Conservation (phyloP, 441 rosid species). For the Codiaeum variegatum region DNA sequence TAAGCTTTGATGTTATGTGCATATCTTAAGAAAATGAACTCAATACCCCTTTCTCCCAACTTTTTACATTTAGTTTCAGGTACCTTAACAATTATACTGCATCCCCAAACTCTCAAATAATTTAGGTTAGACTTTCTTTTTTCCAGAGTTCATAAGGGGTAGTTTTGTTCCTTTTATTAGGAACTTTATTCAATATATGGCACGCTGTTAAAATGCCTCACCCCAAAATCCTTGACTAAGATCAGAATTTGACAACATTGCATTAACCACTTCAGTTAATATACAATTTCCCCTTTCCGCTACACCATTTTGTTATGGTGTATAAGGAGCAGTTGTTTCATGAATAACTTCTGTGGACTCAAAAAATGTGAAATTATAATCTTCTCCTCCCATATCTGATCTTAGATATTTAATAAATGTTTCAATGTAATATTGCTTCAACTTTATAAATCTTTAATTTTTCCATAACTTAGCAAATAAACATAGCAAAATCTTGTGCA, state of each 20-base stretch:
- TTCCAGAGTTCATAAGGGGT: background rate
- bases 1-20: too few relatives aligned
- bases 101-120: background rate
- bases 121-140: background rate
- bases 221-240: conserved; percentile 9
- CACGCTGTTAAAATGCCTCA: conserved; percentile 9
- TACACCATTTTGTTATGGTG: too few relatives aligned
- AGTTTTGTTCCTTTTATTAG: background rate
- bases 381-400: conserved; percentile 5
- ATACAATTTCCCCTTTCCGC: too few relatives aligned
- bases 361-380: conserved; percentile 3
- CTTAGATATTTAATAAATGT: background rate
- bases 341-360: too few relatives aligned
- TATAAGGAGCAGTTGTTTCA: too few relatives aligned
- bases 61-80: background rate
- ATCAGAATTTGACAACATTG: conserved; percentile 1
- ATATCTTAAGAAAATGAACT: too few relatives aligned
- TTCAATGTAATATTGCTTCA: background rate
- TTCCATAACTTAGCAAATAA: too few relatives aligned
- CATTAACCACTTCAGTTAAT: conserved; percentile 27
- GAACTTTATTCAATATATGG: background rate
- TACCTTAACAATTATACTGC: background rate
- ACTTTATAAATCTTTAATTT: too few relatives aligned
- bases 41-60: too few relatives aligned
- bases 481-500: background rate